These are phyloP conservation scores for Gossypium rotundifolium DNA, from an alignment of 345 rosid species.

Conservation along the genomic window DNA sequence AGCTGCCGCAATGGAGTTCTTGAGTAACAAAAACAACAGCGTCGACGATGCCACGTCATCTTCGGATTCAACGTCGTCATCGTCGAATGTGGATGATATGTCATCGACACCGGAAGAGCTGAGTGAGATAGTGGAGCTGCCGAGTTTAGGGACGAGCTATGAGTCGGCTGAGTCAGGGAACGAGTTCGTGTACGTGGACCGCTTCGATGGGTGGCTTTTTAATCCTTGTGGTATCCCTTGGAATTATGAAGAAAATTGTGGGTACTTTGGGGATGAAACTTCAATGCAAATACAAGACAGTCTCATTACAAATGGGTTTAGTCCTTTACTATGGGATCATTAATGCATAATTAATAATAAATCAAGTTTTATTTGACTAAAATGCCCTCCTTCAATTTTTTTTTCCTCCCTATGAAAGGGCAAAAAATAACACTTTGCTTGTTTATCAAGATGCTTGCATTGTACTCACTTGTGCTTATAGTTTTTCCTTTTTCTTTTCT, in stretches of 20 bases:
- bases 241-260: conserved; percentile 32
- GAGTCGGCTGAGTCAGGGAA: conserved; percentile 36
- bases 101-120: conserved; percentile 57
- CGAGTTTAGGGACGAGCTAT: conserved; percentile 54
- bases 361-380: not conserved
- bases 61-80: conserved; percentile 19
- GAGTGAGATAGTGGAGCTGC: conserved; percentile 78
- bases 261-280: conserved; percentile 34
- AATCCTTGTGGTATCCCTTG: conserved; percentile 32
- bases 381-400: not conserved
- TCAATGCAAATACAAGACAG: conserved; percentile 31
- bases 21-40: not conserved
- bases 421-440: conserved; percentile 8
- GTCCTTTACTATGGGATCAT: conserved; percentile 36
- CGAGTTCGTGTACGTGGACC: conserved; percentile 60
- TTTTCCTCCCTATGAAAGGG: not conserved
- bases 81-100: conserved; percentile 29
- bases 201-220: conserved; percentile 33
- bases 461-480: not conserved
- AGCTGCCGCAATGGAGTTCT: conserved; percentile 44
- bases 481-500: not conserved
- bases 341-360: conserved; percentile 12
- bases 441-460: not conserved
- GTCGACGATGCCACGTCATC: not conserved
- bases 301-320: conserved; percentile 28